Evolutionary conservation across 192 early-diverging fungal genomes (phyloP), one percentile per base, ranked within the genome.

Genomic region (Coemansia sp.): DNA sequence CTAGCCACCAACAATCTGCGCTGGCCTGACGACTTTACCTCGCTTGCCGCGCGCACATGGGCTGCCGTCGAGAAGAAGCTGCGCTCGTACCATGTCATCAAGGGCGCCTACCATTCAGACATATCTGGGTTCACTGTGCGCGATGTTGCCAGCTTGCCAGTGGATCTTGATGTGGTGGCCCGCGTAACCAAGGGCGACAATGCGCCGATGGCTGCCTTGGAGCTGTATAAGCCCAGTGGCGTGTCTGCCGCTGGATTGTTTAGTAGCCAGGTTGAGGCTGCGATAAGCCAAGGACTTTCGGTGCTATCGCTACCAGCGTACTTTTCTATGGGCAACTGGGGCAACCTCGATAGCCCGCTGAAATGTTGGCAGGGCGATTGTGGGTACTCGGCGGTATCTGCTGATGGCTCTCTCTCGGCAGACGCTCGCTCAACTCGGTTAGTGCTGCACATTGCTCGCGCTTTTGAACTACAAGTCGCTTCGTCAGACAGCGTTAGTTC

Each of bases 1-100:
- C 75, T 96, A n/a, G 92, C 92, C 61, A 93, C 92, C 21, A 96
- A 96, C 74, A 92, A 96, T 55, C 68, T 70, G 36, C 32, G 15
- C 50, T 82, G 75, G 75, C 80, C 80, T 3, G 50, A 14, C 34
- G 69, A 77, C 69, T 82, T 77, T 68, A 53, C 66, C 15, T 67
- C 75, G 38, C 19, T 71, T 19, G 29, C 75, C 6, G 45, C 72
- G 14, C 66, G 68, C 12, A 36, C 63, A 41, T 76, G 75, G 75
- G 57, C 62, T 12, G 27, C 25, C 12, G 64, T 53, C 27, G 75
- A 76, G 29, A 74, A 72, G 66, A 66, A 65, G 57, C 75, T 82
- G 25, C 62, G 68, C 1, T 51, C 64, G 0, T 77, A 74, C 34
- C 71, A 63, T 55, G 38, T 82, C 19, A 74, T 82, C 66, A 60